Conservation (phyloP, 306 rosid genomes). For the Mimosa pudica region DNA sequence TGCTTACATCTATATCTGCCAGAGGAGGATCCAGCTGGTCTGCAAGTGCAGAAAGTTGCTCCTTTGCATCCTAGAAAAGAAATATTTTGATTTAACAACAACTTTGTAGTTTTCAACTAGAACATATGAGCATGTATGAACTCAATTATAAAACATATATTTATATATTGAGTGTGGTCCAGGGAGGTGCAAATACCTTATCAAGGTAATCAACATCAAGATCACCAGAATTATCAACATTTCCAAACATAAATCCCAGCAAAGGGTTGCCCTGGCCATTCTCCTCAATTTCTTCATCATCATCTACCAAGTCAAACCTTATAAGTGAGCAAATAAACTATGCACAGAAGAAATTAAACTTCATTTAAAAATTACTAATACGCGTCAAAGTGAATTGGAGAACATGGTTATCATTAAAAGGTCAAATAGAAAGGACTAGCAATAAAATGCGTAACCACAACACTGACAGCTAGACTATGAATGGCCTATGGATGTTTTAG, state of each 20-base stretch:
- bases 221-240: slow-evolving; percentile 92
- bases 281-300: slow-evolving; percentile 84
- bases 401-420: slow-evolving; percentile 1
- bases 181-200: slow-evolving; percentile 59
- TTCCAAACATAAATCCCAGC: slow-evolving; percentile 94
- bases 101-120: slow-evolving; percentile 26
- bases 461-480: slow-evolving; percentile 15
- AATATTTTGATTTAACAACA: slow-evolving; percentile 39
- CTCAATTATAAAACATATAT: slow-evolving; percentile 14
- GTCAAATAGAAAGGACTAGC: slow-evolving; percentile 13
- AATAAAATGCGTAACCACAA: not conserved
- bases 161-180: slow-evolving; percentile 4
- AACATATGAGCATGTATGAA: slow-evolving; percentile 30
- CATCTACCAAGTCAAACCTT: slow-evolving; percentile 50
- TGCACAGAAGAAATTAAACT: slow-evolving; percentile 26
- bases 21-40: slow-evolving; percentile 91
- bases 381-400: not conserved
- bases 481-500: not conserved
- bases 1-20: slow-evolving; percentile 87
- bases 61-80: slow-evolving; percentile 90
- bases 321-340: slow-evolving; percentile 33
- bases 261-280: slow-evolving; percentile 69
- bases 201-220: slow-evolving; percentile 96
- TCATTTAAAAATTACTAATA: not conserved
- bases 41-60: slow-evolving; percentile 91